A percentile compares a stretch with the other conserved stretches of the same genome.
Evolutionary conservation across 768 basidiomycete species (phyloP).

Genomic region (Boletus sensibilis): DNA sequence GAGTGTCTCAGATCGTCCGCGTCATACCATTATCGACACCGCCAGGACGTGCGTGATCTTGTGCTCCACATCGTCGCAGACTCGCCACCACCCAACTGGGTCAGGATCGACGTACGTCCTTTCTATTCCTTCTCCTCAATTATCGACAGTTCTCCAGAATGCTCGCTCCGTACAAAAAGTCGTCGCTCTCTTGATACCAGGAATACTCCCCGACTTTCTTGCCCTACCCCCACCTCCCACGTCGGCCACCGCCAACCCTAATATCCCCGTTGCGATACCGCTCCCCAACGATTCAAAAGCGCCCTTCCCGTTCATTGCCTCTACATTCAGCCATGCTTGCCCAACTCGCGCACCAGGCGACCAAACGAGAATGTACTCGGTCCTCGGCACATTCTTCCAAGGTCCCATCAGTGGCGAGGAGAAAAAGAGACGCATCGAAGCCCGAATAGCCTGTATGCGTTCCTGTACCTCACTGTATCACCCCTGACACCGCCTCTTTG

Average conservation of each 20-base stretch:
- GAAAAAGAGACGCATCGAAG: constrained; percentile 61
- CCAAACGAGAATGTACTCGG: constrained; percentile 77
- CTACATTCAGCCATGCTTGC: constrained; percentile 87
- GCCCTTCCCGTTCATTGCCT: constrained; percentile 64
- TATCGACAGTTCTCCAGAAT: constrained; percentile 49
- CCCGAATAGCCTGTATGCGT: constrained; percentile 38
- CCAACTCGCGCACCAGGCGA: constrained; percentile 95
- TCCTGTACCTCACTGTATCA: not conserved
- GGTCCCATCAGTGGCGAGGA: constrained; percentile 78
- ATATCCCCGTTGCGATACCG: constrained; percentile 52
- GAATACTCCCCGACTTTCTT: constrained; percentile 73
- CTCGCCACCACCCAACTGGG: constrained; percentile 83
- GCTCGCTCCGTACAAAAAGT: constrained; percentile 71
- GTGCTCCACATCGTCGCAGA: constrained; percentile 80
- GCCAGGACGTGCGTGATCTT: constrained; percentile 85
- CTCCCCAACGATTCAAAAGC: constrained; percentile 34
- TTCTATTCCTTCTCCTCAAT: not conserved
- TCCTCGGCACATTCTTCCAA: constrained; percentile 80
- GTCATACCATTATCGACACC: not conserved
- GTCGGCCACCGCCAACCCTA: constrained; percentile 57
- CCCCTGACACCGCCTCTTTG: constrained; percentile 12
- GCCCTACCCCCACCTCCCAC: constrained; percentile 70
- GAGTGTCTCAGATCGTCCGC: constrained; percentile 19
- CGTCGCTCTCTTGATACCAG: constrained; percentile 81
- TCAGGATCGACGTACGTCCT: constrained; percentile 69